Base-by-base conservation (phyloP, 352 stramenopile species). In the Elongisporangium anandrum region DNA sequence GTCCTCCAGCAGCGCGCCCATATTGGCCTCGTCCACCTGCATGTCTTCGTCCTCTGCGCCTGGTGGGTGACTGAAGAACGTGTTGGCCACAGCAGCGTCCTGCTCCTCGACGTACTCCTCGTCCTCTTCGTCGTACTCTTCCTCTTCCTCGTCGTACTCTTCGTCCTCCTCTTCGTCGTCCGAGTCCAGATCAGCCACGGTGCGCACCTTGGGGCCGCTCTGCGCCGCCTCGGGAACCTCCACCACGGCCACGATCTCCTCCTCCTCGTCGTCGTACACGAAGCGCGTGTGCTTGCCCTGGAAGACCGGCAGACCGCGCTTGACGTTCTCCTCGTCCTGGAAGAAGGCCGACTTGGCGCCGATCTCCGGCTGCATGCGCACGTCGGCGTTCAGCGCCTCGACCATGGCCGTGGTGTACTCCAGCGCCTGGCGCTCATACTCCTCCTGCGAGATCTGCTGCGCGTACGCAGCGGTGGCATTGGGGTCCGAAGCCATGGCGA, bases 231-330 rank as follows among this genome's bases (percentile, higher is more conserved):
- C 56, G 52, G 79, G 89, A 54, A 88, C 79, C 59, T 91, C 81
- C 21, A 91, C 71, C 1, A 70, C 79, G 7, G 54, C 78, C 38
- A 88, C 66, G 60, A 92, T 88, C 59, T 85, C 73, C 9, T 85
- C 72, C 0, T 88, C 79, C 8, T 87, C 77, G 13, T 87, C 76
- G 57, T 92, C 82, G 69, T 92, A 92, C 54, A 92, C 72, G 49
- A 92, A 91, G 29, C 81, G 79, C 66, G 79, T 91, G 77, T 91
- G 81, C 61, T 81, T 88, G 24, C 81, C 81, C 64, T 89, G 81
- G 64, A 91, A 91, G 13, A 91, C 73, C 1, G 81, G 81, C 29
- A 91, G 72, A 6, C 81, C 81, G 20, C 66, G 70, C 52, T 66
- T 54, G 52, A 89, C 66, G 65, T 91, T 91, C 53, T 60, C 58